These are phyloP conservation scores for Secale cereale DNA, from an alignment of 176 grass and related monocot species.

Conservation along the genomic window DNA sequence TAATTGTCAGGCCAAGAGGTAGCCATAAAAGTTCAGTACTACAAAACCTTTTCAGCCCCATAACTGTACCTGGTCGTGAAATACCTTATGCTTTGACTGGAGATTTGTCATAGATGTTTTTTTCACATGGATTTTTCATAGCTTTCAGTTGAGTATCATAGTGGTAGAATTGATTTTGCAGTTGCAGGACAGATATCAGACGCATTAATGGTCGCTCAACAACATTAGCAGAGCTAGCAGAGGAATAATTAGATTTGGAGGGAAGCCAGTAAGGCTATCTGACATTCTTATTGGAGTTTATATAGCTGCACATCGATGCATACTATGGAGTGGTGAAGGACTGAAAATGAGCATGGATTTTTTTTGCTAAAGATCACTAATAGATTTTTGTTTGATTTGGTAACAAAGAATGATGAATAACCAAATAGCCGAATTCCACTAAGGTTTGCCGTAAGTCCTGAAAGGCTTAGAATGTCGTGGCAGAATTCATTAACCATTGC, in stretches of 20 bases:
- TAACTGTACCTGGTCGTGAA: not conserved
- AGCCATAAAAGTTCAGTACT: not conserved
- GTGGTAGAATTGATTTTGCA: not conserved
- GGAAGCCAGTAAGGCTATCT: not conserved
- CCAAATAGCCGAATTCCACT: not conserved
- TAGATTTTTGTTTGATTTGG: not conserved
- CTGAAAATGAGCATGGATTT: not conserved
- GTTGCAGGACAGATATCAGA: not conserved
- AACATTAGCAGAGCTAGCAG: not conserved
- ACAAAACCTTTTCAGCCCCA: not conserved
- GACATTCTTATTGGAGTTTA: not conserved
- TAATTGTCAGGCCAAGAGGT: not conserved
- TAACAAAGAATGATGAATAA: not conserved
- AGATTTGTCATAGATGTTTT: not conserved
- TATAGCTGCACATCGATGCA: not conserved
- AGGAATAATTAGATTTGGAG: not conserved
- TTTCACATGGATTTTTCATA: not conserved
- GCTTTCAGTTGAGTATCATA: not conserved
- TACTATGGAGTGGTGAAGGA: not conserved
- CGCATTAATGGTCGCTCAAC: not conserved
- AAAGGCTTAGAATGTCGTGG: not conserved
- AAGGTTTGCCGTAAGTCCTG: not conserved
- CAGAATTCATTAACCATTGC: not conserved
- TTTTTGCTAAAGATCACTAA: not conserved
- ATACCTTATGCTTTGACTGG: not conserved